Evolutionary conservation across 352 stramenopile genomes (phyloP).

Genomic region (Thalassiosira exigua): DNA sequence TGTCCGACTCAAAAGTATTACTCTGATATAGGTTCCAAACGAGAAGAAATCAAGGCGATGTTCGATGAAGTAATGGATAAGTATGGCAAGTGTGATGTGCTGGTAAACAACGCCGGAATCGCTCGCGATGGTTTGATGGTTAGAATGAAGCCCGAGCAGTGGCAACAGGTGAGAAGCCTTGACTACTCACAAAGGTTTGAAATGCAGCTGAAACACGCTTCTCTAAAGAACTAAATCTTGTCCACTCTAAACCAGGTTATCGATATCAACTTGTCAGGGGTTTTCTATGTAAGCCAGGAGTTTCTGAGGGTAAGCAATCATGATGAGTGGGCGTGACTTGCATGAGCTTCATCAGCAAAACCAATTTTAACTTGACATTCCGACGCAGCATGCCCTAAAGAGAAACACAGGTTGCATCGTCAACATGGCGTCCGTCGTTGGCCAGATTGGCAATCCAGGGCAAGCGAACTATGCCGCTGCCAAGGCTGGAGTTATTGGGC

Average conservation of each 20-base stretch:
- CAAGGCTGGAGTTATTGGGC: slow-evolving; percentile 87
- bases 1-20: no score
- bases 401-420: slow-evolving; percentile 79
- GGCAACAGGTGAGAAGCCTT: slow-evolving; percentile 58
- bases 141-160: slow-evolving; percentile 83
- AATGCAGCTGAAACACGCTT: no score
- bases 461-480: slow-evolving; percentile 81
- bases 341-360: no score
- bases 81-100: slow-evolving; percentile 68
- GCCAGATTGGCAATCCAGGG: slow-evolving; percentile 73
- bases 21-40: slow-evolving; percentile 42
- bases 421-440: slow-evolving; percentile 86
- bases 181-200: no score
- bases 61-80: slow-evolving; percentile 71
- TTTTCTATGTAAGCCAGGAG: slow-evolving; percentile 82
- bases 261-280: slow-evolving; percentile 84
- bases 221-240: slow-evolving; percentile 1
- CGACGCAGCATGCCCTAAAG: slow-evolving; percentile 54
- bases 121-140: slow-evolving; percentile 78
- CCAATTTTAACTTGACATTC: no score
- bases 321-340: no score
- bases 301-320: slow-evolving; percentile 81
- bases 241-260: slow-evolving; percentile 59
- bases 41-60: slow-evolving; percentile 66
- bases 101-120: slow-evolving; percentile 87